These are phyloP conservation scores for Cytospora chrysosperma DNA, from an alignment of 2,329 filamentous ascomycete genomes.

Conservation along the genomic window DNA sequence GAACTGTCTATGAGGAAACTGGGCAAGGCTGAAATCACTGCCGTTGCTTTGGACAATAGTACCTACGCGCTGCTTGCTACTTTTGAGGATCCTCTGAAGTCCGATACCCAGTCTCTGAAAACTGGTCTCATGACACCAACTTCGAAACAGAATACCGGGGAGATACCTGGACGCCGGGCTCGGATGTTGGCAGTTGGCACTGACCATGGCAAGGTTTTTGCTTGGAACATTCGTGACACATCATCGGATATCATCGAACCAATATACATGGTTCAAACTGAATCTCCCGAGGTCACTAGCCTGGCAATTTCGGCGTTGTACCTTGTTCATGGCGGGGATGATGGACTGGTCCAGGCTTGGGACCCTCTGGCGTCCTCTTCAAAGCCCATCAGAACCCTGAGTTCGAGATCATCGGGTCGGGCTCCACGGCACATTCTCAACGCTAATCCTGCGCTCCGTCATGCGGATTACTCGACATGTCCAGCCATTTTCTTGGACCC, in stretches of 20 bases:
- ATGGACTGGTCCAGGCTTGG: slow-evolving; percentile 95
- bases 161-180: slow-evolving; percentile 82
- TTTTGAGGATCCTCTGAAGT: slow-evolving; percentile 74
- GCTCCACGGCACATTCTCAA: slow-evolving; percentile 69
- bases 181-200: slow-evolving; percentile 83
- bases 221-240: slow-evolving; percentile 81
- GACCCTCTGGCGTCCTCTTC: slow-evolving; percentile 82
- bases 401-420: slow-evolving; percentile 78
- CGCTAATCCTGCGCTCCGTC: slow-evolving; percentile 57
- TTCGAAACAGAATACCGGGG: slow-evolving; percentile 41
- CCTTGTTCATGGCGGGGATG: slow-evolving; percentile 88
- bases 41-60: slow-evolving; percentile 72
- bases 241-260: slow-evolving; percentile 62
- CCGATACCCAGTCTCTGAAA: slow-evolving; percentile 38
- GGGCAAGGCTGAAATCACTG: slow-evolving; percentile 62
- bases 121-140: slow-evolving; percentile 42
- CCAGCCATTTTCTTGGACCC: slow-evolving; percentile 85
- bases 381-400: slow-evolving; percentile 80
- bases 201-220: slow-evolving; percentile 68
- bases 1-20: slow-evolving; percentile 60
- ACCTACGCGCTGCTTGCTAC: slow-evolving; percentile 67
- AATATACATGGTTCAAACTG: slow-evolving; percentile 80
- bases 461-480: slow-evolving; percentile 76
- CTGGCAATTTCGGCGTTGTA: slow-evolving; percentile 83
- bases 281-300: slow-evolving; percentile 83